phyloP scores from a whole-genome alignment of 2,329 filamentous ascomycete genomes.

The Xylaria sp. region DNA sequence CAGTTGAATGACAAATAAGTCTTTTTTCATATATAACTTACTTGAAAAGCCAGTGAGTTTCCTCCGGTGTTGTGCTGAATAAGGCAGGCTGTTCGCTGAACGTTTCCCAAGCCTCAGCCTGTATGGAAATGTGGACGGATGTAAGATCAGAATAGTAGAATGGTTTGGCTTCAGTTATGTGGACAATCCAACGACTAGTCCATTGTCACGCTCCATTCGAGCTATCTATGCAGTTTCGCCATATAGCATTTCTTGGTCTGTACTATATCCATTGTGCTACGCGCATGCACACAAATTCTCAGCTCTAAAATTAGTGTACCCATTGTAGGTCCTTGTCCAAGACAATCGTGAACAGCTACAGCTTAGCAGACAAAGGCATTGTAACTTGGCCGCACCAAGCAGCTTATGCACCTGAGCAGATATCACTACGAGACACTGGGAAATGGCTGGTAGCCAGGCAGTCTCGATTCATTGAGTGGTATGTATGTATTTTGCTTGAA shows the following conservation, averaged over 20 bases:
- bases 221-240: slow-evolving; percentile 6
- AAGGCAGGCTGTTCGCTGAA: slow-evolving; percentile 17
- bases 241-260: slow-evolving; percentile 8
- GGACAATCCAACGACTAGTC: slow-evolving; percentile 15
- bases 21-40: background rate
- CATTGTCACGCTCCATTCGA: slow-evolving; percentile 1
- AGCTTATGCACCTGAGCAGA: slow-evolving; percentile 1
- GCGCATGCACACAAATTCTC: slow-evolving; percentile 19
- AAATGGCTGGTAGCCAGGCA: slow-evolving; percentile 1
- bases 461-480: background rate
- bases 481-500: background rate
- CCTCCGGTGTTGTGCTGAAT: background rate
- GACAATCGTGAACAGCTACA: background rate
- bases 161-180: background rate
- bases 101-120: background rate
- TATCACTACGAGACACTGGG: slow-evolving; percentile 14
- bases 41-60: slow-evolving; percentile 17
- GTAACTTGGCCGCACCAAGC: background rate
- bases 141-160: slow-evolving; percentile 12
- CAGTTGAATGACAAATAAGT: slow-evolving; percentile 56
- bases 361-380: background rate
- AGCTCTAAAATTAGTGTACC: slow-evolving; percentile 17
- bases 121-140: slow-evolving; percentile 8
- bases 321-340: background rate
- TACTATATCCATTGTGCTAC: slow-evolving; percentile 30